These are phyloP conservation scores for Microbotryum scabiosae DNA, from an alignment of 1,284 basidiomycete genomes.

Conservation along the genomic window DNA sequence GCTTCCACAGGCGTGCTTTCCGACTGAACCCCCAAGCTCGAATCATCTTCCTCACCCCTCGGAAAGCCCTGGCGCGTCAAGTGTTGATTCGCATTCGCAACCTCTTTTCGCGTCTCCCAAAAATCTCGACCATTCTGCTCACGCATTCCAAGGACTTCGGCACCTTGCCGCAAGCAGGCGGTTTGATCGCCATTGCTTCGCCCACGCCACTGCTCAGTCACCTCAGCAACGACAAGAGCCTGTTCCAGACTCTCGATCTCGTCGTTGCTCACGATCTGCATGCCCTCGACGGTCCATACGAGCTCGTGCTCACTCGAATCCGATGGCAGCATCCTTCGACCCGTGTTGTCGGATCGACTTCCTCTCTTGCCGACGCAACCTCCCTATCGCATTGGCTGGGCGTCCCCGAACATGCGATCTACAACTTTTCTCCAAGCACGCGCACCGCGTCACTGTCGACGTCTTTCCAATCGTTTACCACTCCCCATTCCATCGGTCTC, in stretches of 20 bases:
- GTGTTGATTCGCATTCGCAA: constrained; percentile 36
- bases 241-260: constrained; percentile 50
- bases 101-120: constrained; percentile 21
- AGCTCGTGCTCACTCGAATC: constrained; percentile 63
- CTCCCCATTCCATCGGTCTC: constrained; percentile 74
- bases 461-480: constrained; percentile 68
- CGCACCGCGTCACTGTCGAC: constrained; percentile 70
- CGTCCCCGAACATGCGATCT: constrained; percentile 51
- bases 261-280: constrained; percentile 82
- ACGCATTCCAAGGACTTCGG: constrained; percentile 33
- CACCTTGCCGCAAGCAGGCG: constrained; percentile 15
- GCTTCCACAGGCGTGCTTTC: constrained; percentile 38
- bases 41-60: constrained; percentile 39
- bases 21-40: constrained; percentile 34
- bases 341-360: constrained; percentile 69
- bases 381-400: constrained; percentile 82
- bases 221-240: constrained; percentile 28
- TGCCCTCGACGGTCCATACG: constrained; percentile 71
- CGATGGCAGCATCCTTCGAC: constrained; percentile 46
- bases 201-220: constrained; percentile 38
- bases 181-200: constrained; percentile 39
- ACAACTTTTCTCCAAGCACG: constrained; percentile 72
- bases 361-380: constrained; percentile 68
- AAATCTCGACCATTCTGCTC: constrained; percentile 33
- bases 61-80: constrained; percentile 39